Evolutionary conservation across 139 green algal genomes (phyloP), one percentile per base, ranked within the genome.

Genomic region (Penium margaritaceum): DNA sequence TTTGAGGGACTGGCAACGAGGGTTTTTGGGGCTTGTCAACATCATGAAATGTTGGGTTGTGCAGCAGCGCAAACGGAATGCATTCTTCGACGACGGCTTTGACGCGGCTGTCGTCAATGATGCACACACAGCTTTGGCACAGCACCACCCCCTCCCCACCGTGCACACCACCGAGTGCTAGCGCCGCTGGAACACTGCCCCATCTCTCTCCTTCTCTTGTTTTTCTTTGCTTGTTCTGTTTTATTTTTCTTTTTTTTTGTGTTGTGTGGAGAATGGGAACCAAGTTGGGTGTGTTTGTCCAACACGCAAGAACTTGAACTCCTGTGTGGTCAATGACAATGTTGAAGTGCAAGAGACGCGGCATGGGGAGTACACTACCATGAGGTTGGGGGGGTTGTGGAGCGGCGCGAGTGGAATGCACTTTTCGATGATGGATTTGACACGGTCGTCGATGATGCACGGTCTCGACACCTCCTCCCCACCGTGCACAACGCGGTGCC

Each of bases 401-500:
- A 96, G 81, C 0, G 91, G 91, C 6, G 91, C 91, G 41, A 96
- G 81, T 5, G 80, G 58, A 1, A 73, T 68, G 5, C 87, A 88
- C 14, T 86, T 34, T 47, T 87, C 19, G 55, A 95, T 91, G 9
- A 75, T 83, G 17, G 37, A 53, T 6, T 87, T 72, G 7, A 89
- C 80, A 0, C 68, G 30, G 14, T 85, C 69, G 7, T 67, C 75
- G 29, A 96, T 82, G 21, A 92, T 67, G 30, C 78, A 60, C 0
- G 90, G 68, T 17, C 81, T 35, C 38, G 65, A 83, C 27, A 92
- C 81, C 44, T 47, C 19, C 47, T 90, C 72, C 24, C 89, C 80
- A 29, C 91, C 91, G 74, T 96, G 90, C 30, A 96, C 91, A 3
- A 96, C 79, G 17, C 91, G 70, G 67, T 90, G 87, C 34, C 86